A percentile compares a stretch with the other conserved stretches of the same genome.
Evolutionary conservation across 2,329 filamentous ascomycete genomes (phyloP).

Genomic region (Colletotrichum tabaci): DNA sequence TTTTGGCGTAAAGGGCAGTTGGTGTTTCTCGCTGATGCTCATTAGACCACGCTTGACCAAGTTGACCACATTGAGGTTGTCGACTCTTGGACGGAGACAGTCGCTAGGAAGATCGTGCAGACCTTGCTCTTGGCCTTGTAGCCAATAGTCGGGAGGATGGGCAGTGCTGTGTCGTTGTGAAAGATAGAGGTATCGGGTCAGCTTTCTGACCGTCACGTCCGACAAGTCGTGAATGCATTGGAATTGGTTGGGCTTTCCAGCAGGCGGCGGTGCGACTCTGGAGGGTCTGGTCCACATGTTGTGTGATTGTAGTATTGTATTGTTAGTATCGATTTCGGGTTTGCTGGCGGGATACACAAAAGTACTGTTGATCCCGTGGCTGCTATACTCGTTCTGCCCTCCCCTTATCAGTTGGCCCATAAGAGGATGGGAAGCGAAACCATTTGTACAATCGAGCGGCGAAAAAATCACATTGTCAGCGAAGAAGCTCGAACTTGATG

Average conservation of each 20-base stretch:
- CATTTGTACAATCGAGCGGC: slow-evolving; percentile 2
- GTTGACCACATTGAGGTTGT: slow-evolving; percentile 46
- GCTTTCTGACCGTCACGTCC: slow-evolving; percentile 47
- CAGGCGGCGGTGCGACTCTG: not conserved
- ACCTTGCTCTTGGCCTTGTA: slow-evolving; percentile 51
- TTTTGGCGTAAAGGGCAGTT: slow-evolving; percentile 46
- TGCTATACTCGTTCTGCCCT: not conserved
- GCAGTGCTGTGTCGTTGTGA: slow-evolving; percentile 50
- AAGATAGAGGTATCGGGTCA: slow-evolving; percentile 57
- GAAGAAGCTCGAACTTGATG: slow-evolving; percentile 16
- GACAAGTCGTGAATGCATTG: slow-evolving; percentile 45
- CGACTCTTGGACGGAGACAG: slow-evolving; percentile 47
- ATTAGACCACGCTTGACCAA: slow-evolving; percentile 52
- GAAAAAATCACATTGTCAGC: not conserved
- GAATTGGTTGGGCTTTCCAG: slow-evolving; percentile 11
- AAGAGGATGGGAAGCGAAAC: not conserved
- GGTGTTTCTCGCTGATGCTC: slow-evolving; percentile 49
- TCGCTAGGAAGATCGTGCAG: slow-evolving; percentile 46
- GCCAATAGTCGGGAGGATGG: slow-evolving; percentile 54
- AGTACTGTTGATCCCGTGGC: not conserved
- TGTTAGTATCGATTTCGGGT: not conserved
- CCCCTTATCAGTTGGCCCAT: too few relatives aligned
- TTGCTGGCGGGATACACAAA: not conserved
- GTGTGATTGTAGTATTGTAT: too few relatives aligned
- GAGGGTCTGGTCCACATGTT: slow-evolving; percentile 6